Evolutionary conservation across 2,329 filamentous ascomycete genomes (phyloP).

Genomic region (Cytospora chrysosperma): DNA sequence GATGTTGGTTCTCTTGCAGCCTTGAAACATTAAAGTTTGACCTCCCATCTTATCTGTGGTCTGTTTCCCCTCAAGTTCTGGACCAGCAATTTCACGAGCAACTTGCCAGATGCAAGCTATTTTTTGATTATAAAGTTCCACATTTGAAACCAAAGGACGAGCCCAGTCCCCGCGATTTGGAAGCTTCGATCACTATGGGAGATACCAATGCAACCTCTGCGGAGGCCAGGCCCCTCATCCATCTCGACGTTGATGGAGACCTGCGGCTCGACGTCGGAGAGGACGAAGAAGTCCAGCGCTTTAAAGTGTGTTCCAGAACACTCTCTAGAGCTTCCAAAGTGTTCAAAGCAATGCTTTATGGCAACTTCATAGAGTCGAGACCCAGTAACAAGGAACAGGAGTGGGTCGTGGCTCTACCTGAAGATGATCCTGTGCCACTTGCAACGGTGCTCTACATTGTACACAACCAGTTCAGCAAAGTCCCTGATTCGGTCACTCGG

Average conservation of each 20-base stretch:
- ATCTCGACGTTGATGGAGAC: not conserved
- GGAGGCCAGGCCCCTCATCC: not conserved
- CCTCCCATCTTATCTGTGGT: not conserved
- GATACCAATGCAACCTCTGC: not conserved
- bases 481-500: slow-evolving; percentile 28
- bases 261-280: not conserved
- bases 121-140: not conserved
- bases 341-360: not conserved
- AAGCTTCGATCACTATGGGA: not conserved
- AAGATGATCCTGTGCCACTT: slow-evolving; percentile 33
- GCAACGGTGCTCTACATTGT: slow-evolving; percentile 33
- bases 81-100: not conserved
- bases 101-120: not conserved
- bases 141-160: not conserved
- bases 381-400: not conserved
- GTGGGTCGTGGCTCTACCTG: slow-evolving; percentile 34
- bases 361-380: not conserved
- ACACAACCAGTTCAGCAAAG: slow-evolving; percentile 31
- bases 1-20: too few relatives aligned
- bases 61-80: not conserved
- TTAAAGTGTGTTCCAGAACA: not conserved
- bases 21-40: too few relatives aligned
- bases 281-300: not conserved
- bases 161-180: not conserved
- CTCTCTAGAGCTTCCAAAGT: not conserved